A percentile compares a stretch with the other conserved stretches of the same genome.
These are phyloP conservation scores for Phyllosticta citriasiana DNA, from an alignment of 2,329 filamentous ascomycete species.

Conservation along the genomic window DNA sequence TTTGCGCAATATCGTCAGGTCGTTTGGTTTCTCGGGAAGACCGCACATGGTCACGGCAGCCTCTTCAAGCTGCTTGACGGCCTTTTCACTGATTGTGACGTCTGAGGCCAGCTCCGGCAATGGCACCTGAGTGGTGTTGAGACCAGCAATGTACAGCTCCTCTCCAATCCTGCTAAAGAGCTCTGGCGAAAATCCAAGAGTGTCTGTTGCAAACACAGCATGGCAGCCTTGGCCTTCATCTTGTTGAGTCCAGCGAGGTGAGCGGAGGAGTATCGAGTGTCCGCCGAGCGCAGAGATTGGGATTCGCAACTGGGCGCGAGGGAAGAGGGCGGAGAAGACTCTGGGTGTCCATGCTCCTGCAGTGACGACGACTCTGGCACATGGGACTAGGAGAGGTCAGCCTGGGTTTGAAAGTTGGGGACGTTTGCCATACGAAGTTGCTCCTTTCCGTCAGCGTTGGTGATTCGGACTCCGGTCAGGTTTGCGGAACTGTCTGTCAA, in stretches of 20 bases:
- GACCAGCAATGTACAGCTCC: conserved; percentile 62
- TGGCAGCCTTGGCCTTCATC: conserved; percentile 47
- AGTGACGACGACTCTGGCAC: conserved; percentile 55
- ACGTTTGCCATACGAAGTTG: conserved; percentile 25
- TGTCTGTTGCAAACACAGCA: conserved; percentile 56
- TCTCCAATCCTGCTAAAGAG: conserved; percentile 57
- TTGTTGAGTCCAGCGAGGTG: conserved; percentile 42
- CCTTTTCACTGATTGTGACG: conserved; percentile 35
- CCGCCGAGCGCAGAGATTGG: conserved; percentile 56
- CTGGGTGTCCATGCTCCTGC: conserved; percentile 62
- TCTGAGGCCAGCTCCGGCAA: conserved; percentile 49
- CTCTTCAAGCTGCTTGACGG: conserved; percentile 41
- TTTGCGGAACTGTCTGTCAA: conserved; percentile 40
- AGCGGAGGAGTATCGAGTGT: conserved; percentile 59
- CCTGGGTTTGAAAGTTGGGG: not conserved
- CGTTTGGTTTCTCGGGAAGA: conserved; percentile 31
- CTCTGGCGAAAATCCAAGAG: conserved; percentile 55
- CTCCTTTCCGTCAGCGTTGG: conserved; percentile 35
- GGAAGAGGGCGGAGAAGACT: conserved; percentile 58
- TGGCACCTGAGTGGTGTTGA: conserved; percentile 53
- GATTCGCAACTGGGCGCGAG: conserved; percentile 40
- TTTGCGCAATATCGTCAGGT: conserved; percentile 53
- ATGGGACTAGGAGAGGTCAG: conserved; percentile 40
- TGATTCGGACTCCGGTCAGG: conserved; percentile 45
- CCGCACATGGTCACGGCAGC: conserved; percentile 42